Evolutionary conservation across 176 grass and related monocot species (phyloP), one percentile per base, ranked within the genome.

Genomic region (Guadua angustifolia): DNA sequence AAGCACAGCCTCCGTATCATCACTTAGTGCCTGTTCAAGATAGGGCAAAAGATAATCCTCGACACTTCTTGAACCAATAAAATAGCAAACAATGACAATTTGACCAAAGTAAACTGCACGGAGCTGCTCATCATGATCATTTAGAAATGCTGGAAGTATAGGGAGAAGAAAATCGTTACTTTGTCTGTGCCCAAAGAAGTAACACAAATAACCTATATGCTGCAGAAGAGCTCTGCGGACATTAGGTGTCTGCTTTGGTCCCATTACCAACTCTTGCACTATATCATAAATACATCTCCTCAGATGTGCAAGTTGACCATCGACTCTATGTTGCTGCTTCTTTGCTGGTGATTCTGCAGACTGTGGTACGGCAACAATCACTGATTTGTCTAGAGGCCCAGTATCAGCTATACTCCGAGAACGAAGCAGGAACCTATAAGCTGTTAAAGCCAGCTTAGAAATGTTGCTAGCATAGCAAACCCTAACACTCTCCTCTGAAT

Each of bases 41-140:
- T 98, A 98, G 70, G 96, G 96, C 73, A 98, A 87, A 57, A 98
- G 93, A 73, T 98, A 98, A 64, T 98, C 96, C 83, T 98, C 96
- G 4, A 98, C 96, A 76, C 96, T 98, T 90, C n/a, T n/a, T n/a
- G 90, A 86, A 71, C 96, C 96, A 86, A 98, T 92, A 93, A 98
- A 98, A 87, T 92, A 98, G 85, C 91, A 95, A 75, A 98, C 96
- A 72, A 86, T 91, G 66, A 94, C 89, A 60, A 98, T 93, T 56
- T 95, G 93, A 70, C 84, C 85, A 73, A 89, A 98, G 83, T 95
- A 98, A 89, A 89, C 91, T 83, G 91, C 89, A 72, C 93, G 89
- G 71, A 98, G 90, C 72, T 98, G 96, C 71, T 92, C 89, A 85
- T 98, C 91, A 26, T 81, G 75, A 80, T 98, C 96, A 91, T 98